phyloP scores from a whole-genome alignment of 352 stramenopile genomes.

The Pythium plurisporium region DNA sequence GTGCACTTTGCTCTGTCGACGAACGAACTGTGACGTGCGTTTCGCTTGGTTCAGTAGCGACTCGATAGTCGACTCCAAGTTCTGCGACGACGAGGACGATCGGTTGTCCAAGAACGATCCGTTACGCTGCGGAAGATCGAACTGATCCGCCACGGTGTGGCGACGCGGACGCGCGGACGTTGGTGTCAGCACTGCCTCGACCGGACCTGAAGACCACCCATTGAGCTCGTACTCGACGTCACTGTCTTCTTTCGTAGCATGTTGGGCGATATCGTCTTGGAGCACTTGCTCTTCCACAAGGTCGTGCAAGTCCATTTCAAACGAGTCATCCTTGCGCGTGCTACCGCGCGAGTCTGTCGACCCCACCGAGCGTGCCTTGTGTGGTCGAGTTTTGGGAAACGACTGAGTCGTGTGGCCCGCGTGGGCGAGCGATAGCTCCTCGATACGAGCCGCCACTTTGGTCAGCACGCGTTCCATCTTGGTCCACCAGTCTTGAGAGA shows the following conservation, averaged over 20 bases:
- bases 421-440: conserved; percentile 32
- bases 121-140: conserved; percentile 25
- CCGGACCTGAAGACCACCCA: conserved; percentile 12
- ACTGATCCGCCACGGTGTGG: conserved; percentile 39
- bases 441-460: conserved; percentile 41
- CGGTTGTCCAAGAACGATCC: conserved; percentile 14
- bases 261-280: conserved; percentile 28
- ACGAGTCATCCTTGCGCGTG: conserved; percentile 55
- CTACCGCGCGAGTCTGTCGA: conserved; percentile 46
- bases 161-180: conserved; percentile 8
- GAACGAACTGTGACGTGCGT: conserved; percentile 47
- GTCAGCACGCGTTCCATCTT: conserved; percentile 30
- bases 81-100: conserved; percentile 46
- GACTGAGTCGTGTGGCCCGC: conserved; percentile 30
- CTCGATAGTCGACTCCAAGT: conserved; percentile 71
- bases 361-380: conserved; percentile 49
- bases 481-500: conserved; percentile 57
- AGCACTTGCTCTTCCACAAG: conserved; percentile 39
- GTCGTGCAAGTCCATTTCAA: conserved; percentile 53
- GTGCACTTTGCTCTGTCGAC: conserved; percentile 15
- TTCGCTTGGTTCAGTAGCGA: conserved; percentile 64
- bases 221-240: conserved; percentile 20
- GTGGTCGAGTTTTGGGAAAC: conserved; percentile 34
- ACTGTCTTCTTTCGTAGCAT: conserved; percentile 1
- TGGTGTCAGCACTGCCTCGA: neutral